phyloP scores from a whole-genome alignment of 2,329 filamentous ascomycete species.

The Triangularia verruculosa region DNA sequence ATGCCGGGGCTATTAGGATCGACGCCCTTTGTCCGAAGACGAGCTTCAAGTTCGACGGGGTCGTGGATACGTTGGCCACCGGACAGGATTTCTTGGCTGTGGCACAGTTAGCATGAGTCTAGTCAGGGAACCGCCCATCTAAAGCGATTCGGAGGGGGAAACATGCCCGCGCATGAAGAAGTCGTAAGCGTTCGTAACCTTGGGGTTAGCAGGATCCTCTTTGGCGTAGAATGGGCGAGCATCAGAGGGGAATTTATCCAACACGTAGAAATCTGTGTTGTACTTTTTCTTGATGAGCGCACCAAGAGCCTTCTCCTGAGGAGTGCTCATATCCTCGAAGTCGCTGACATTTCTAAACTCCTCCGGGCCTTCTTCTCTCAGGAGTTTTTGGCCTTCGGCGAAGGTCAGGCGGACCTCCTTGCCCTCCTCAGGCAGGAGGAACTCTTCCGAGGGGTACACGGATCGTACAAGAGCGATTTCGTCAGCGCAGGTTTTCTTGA shows the following conservation, averaged over 20 bases:
- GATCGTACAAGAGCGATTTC: slow-evolving; percentile 71
- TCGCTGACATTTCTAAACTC: slow-evolving; percentile 68
- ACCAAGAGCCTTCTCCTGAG: slow-evolving; percentile 86
- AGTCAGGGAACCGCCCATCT: not conserved
- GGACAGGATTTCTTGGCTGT: slow-evolving; percentile 88
- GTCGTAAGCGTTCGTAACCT: slow-evolving; percentile 68
- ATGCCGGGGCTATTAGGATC: slow-evolving; percentile 72
- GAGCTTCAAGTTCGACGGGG: slow-evolving; percentile 69
- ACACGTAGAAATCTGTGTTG: slow-evolving; percentile 91
- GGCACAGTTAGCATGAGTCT: slow-evolving; percentile 29
- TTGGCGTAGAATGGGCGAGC: slow-evolving; percentile 93
- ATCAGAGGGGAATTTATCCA: slow-evolving; percentile 91
- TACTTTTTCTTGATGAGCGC: slow-evolving; percentile 83
- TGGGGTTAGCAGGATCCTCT: slow-evolving; percentile 62
- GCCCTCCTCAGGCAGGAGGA: slow-evolving; percentile 70
- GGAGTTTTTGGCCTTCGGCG: slow-evolving; percentile 71
- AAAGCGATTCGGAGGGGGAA: not conserved
- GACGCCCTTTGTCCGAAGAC: slow-evolving; percentile 75
- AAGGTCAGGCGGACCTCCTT: slow-evolving; percentile 76
- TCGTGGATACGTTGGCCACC: slow-evolving; percentile 91
- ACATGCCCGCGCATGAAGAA: slow-evolving; percentile 63
- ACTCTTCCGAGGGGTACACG: slow-evolving; percentile 73
- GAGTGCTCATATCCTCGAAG: slow-evolving; percentile 75
- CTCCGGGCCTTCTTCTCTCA: slow-evolving; percentile 68
- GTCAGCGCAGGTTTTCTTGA: slow-evolving; percentile 57